Evolutionary conservation across 1,284 basidiomycete genomes (phyloP).

Genomic region (Heterobasidion occidentale): DNA sequence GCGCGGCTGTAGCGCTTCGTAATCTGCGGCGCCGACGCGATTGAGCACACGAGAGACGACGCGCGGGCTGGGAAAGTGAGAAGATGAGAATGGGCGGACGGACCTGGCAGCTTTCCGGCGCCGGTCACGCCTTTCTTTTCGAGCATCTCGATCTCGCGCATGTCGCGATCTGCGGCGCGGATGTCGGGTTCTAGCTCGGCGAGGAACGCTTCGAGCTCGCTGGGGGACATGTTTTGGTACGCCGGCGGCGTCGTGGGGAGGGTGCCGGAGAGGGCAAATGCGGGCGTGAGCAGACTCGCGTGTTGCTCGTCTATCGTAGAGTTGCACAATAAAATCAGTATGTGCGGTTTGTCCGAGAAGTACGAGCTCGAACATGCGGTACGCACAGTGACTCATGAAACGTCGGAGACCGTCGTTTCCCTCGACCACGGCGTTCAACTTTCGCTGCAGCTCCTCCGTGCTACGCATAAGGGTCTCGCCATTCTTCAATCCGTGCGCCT

Average conservation of each 20-base stretch:
- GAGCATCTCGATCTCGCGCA: conserved; percentile 64
- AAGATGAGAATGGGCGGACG: neutral
- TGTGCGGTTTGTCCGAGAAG: neutral
- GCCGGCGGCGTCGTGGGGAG: conserved; percentile 40
- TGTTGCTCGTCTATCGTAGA: conserved; percentile 57
- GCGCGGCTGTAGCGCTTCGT: conserved; percentile 54
- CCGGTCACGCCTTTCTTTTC: conserved; percentile 63
- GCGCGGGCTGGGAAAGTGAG: neutral
- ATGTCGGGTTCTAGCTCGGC: conserved; percentile 76
- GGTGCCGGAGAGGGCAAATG: conserved; percentile 59
- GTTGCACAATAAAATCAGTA: neutral
- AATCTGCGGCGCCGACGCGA: conserved; percentile 32
- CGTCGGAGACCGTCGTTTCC: conserved; percentile 61
- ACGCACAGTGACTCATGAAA: conserved; percentile 69
- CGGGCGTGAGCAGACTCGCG: conserved; percentile 60
- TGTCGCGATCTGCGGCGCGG: conserved; percentile 69
- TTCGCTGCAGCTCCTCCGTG: conserved; percentile 52
- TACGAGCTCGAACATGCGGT: neutral
- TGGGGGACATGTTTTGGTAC: conserved; percentile 55
- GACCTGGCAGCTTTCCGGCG: conserved; percentile 62
- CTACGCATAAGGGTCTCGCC: conserved; percentile 49
- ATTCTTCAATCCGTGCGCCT: conserved; percentile 28
- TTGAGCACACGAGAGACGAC: neutral
- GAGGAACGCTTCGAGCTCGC: conserved; percentile 62
- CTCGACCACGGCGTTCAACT: conserved; percentile 47